A percentile compares a stretch with the other conserved stretches of the same genome.
Conservation (phyloP, 2,329 filamentous ascomycete genomes). For the Xylaria sp. region DNA sequence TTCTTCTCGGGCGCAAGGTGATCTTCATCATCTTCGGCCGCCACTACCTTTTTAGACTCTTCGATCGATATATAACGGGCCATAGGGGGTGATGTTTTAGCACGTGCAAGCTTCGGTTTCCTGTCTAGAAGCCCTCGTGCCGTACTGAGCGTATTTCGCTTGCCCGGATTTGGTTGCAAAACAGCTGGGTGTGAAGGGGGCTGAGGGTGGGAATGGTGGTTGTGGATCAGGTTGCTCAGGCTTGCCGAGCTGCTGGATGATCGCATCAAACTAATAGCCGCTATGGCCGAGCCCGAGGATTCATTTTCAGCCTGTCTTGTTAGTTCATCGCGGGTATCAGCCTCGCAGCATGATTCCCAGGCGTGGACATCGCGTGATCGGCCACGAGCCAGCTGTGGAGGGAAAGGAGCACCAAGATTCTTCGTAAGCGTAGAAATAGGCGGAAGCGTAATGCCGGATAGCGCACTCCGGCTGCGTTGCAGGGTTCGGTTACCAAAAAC, state of each 20-base stretch:
- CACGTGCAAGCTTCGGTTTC: constrained; percentile 70
- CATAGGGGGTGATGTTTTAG: constrained; percentile 57
- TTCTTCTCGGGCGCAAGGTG: constrained; percentile 43
- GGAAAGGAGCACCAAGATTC: constrained; percentile 62
- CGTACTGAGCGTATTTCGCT: constrained; percentile 67
- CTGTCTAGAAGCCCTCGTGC: constrained; percentile 58
- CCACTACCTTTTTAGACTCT: constrained; percentile 45
- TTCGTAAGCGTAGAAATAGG: constrained; percentile 64
- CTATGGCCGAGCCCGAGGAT: constrained; percentile 79
- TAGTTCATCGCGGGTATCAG: constrained; percentile 80
- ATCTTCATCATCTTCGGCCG: constrained; percentile 38
- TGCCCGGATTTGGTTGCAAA: constrained; percentile 68
- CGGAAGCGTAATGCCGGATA: constrained; percentile 67
- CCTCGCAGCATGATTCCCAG: constrained; percentile 92
- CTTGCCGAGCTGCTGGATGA: constrained; percentile 70
- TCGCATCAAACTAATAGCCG: constrained; percentile 82
- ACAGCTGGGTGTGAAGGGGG: constrained; percentile 39
- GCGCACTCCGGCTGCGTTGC: constrained; percentile 77
- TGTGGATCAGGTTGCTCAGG: constrained; percentile 53
- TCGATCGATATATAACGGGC: constrained; percentile 23
- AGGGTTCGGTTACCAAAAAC: constrained; percentile 64
- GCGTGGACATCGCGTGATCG: constrained; percentile 87
- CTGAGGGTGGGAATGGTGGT: constrained; percentile 31
- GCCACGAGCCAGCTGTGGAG: constrained; percentile 71
- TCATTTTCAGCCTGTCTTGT: constrained; percentile 85